Evolutionary conservation across 176 grass and related monocot species (phyloP), one percentile per base, ranked within the genome.

Genomic region (Oryza australiensis): DNA sequence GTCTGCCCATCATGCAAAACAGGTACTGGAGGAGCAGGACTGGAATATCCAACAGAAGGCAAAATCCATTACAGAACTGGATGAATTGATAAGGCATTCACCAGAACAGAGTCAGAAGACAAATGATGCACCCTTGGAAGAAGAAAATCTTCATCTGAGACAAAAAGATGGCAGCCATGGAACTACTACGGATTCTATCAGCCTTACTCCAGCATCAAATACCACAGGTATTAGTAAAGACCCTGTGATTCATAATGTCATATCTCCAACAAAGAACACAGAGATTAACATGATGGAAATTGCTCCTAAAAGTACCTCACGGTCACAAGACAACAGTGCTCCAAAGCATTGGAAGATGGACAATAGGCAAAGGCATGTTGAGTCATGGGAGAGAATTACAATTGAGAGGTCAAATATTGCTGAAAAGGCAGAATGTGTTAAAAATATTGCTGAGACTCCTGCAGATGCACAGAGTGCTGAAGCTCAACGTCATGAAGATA

Each of bases 51-150:
- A 93, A 66, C 91, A 87, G 84, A 89, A 68, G 29, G 86, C 68
- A 73, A 89, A 93, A 85, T 70, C 78, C 83, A 85, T 88, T 77
- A 78, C 81, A 83, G 86, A 97, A 69, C 63, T 88, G 68, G 91
- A 93, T 72, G 86, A 91, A 73, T 32, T 93, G 70, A 89, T 85
- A 38, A 84, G 70, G 53, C 75, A 72, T 38, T 82, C 74, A 55
- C 48, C 72, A 64, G 48, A 53, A 53, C 59, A 68, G 20, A 55
- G 35, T 75, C 27, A 23, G 24, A 64, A 81, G 48, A 68, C 23
- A 9, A 74, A 64, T 77, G 72, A 81, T 81, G 70, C 73, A 32
- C 45, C n/a, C 14, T 37, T 38, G 70, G 48, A 79, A 64, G 65
- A 45, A 72, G 29, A 62, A 68, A 83, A 82, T 81, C 23, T 49